Evolutionary conservation across 805 yeast species (phyloP), one percentile per base, ranked within the genome.

Genomic region (Yarrowia sp.): DNA sequence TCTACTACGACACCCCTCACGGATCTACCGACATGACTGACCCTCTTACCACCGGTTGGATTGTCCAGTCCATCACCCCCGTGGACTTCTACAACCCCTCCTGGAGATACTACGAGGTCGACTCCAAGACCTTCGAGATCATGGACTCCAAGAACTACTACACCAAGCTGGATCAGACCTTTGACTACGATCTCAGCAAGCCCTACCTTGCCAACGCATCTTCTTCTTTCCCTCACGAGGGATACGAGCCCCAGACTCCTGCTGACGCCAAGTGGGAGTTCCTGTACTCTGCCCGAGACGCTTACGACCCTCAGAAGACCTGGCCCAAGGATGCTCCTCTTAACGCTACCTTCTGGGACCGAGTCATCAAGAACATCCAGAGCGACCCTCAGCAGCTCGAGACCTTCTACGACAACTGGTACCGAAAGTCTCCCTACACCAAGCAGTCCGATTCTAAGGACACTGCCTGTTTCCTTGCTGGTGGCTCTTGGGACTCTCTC

Each of bases 61-160:
- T 86, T 62, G 78, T 82, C 2, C 90, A 84, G 64, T 83, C 89
- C 0, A 81, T 86, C 38, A 84, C 90, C 6, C 88, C 90, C 6
- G 77, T 78, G 68, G 72, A 76, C 9, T 77, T 81, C 51, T 78
- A 80, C 67, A 86, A 86, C 70, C 92, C 92, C 7, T 80, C 84
- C 27, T 86, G 89, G 87, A 80, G 88, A 71, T 85, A 84, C 73
- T 87, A 86, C 68, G 84, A 83, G 66, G 85, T 86, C 53, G 90
- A 86, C 69, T 73, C 80, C 19, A 72, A 79, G 65, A 80, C 88
- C 4, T 85, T 84, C 73, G 81, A 81, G 65, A 76, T 86, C 63
- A 77, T 84, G 78, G 83, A 86, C 68, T 64, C 87, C 82, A 41
- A 39, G 73, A 85, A 84, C 67, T 84, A 78, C 73, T 85, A 79